These are phyloP conservation scores for Glycine latifolia DNA, from an alignment of 306 rosid species.

Conservation along the genomic window DNA sequence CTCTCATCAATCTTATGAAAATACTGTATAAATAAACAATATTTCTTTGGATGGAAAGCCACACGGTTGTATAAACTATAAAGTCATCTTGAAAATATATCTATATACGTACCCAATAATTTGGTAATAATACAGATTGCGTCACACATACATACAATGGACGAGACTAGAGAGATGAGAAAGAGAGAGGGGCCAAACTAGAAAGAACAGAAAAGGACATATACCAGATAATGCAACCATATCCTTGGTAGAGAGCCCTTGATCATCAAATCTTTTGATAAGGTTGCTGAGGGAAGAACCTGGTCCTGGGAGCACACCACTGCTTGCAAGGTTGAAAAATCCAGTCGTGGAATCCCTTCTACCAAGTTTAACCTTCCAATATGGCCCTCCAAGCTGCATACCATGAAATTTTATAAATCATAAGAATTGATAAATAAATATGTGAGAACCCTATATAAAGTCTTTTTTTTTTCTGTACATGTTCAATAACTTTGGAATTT, in stretches of 20 bases:
- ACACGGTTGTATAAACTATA: not conserved
- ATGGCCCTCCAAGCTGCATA: constrained; percentile 86
- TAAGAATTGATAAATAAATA: not conserved
- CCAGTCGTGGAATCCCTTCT: constrained; percentile 89
- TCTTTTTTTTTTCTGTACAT: no score
- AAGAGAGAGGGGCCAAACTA: not conserved
- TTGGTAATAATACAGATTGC: not conserved
- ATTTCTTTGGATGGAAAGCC: not conserved
- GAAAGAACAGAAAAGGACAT: constrained; percentile 23
- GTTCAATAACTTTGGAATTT: no score
- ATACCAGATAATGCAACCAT: constrained; percentile 92
- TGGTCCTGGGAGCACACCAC: constrained; percentile 70
- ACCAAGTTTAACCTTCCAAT: constrained; percentile 81
- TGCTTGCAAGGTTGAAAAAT: constrained; percentile 53
- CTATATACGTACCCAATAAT: not conserved
- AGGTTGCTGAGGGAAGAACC: constrained; percentile 56
- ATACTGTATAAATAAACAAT: not conserved
- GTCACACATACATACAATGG: not conserved
- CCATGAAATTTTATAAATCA: not conserved
- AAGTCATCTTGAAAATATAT: no score
- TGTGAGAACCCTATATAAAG: not conserved
- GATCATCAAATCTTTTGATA: constrained; percentile 50
- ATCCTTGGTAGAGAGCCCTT: constrained; percentile 75
- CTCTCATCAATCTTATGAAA: not conserved
- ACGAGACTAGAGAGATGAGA: not conserved